Base-by-base conservation (phyloP, 2,329 filamentous ascomycete species). In the Colletotrichum plurivorum region DNA sequence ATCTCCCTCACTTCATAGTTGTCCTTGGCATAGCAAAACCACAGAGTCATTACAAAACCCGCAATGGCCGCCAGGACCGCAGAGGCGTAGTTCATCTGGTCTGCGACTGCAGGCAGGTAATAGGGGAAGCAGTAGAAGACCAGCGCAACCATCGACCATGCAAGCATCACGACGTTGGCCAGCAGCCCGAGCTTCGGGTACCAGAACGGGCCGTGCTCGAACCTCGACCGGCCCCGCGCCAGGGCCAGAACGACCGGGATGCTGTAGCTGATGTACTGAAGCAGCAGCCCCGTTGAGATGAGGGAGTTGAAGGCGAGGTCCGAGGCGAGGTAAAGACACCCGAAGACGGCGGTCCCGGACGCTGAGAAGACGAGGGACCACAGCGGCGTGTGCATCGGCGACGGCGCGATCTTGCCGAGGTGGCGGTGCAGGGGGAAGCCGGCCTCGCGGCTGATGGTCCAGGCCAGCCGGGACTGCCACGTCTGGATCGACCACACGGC, bases 161-260 rank as follows among this genome's bases (percentile, higher is more conserved):
- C 18, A 7, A 77, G 72, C 71, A 76, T 74, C 15, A 73, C 59
- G 0, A 75, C 15, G 48, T 77, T 77, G 16, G 74, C 71, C 20
- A 76, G 1, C 2, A 73, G 62, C 0, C 76, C 75, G n/a, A 75
- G 59, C 27, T 64, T 71, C 0, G 73, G 72, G 15, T 71, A 73
- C 76, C 76, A 77, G 46, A 77, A 77, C 0, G 75, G 75, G 0
- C 76, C 76, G 55, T 74, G 75, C n/a, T 71, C 60, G 20, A 77
- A 73, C 20, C 55, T 70, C 3, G 74, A 74, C 10, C 75, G 73
- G 1, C 75, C 75, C 15, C 70, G 71, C 1, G 46, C 8, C 10
- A 77, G 72, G 5, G 75, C 59, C 7, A 76, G 64, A 12, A 73
- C 57, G 10, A 76, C 73, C 1, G 75, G 75, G 6, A 77, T 74